Evolutionary conservation across 352 stramenopile genomes (phyloP).

Genomic region (Peronospora farinosa): DNA sequence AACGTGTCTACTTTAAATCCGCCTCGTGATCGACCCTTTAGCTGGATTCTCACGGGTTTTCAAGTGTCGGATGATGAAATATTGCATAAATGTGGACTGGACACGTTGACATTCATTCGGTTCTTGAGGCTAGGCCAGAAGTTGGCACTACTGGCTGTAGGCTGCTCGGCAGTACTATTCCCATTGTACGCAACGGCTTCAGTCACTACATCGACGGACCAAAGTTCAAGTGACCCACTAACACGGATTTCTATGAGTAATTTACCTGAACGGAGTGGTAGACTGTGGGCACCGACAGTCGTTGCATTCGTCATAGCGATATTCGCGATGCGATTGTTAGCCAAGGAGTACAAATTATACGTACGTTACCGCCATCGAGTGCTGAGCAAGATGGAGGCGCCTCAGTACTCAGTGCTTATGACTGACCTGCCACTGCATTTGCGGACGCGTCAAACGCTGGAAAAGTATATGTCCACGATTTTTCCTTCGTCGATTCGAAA

Average conservation of each 20-base stretch:
- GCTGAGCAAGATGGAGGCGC: slow-evolving; percentile 41
- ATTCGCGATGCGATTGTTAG: slow-evolving; percentile 52
- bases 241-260: slow-evolving; percentile 75
- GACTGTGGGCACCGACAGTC: slow-evolving; percentile 57
- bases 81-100: slow-evolving; percentile 61
- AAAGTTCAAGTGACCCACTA: slow-evolving; percentile 40
- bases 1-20: slow-evolving; percentile 14
- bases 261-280: slow-evolving; percentile 36
- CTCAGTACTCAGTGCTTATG: slow-evolving; percentile 73
- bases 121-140: slow-evolving; percentile 65
- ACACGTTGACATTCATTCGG: slow-evolving; percentile 69
- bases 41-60: slow-evolving; percentile 45
- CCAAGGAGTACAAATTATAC: slow-evolving; percentile 63
- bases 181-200: slow-evolving; percentile 60
- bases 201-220: slow-evolving; percentile 13
- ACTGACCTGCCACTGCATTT: slow-evolving; percentile 59
- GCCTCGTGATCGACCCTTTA: slow-evolving; percentile 27
- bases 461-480: slow-evolving; percentile 65
- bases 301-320: slow-evolving; percentile 49
- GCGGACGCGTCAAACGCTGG: slow-evolving; percentile 50
- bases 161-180: slow-evolving; percentile 55
- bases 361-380: slow-evolving; percentile 52
- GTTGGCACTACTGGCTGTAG: slow-evolving; percentile 51
- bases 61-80: slow-evolving; percentile 55
- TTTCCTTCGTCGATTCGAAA: slow-evolving; percentile 55